Base-by-base conservation (phyloP, 2,329 filamentous ascomycete species). In the Hortaea werneckii region DNA sequence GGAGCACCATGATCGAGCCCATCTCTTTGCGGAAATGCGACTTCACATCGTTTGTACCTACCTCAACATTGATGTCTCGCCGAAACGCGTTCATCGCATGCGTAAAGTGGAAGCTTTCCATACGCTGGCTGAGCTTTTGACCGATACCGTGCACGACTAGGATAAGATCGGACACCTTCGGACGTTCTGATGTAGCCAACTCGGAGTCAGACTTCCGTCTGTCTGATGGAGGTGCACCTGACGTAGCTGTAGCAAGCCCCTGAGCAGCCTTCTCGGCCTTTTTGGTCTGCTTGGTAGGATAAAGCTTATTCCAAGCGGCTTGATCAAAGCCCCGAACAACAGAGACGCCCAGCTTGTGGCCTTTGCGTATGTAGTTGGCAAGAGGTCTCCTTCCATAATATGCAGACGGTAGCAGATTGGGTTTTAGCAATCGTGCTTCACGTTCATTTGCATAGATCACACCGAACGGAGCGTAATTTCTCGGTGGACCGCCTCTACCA, bases 71-170 rank as follows among this genome's bases (percentile, higher is more conserved):
- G 46, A 96, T 78, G 13, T 87, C 81, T 48, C 89, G 78, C 9
- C 92, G 80, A 55, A 98, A 92, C 0, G 82, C 79, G 59, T 95
- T 96, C 62, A 96, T 90, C 5, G 88, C 86, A 63, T 96, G 90
- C 0, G 92, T 98, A 58, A 98, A 98, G 64, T 96, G 87, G 58
- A 89, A 98, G 56, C 87, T 95, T 65, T 96, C 90, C 50, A 96
- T 87, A 9, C 89, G 77, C 62, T 98, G 88, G 0, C 89, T 94
- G 42, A 96, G 76, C 63, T 98, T 96, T 64, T 98, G 92, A 0
- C 92, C 92, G 52, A 98, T 96, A 1, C 92, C 92, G 59, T 98
- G 92, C 38, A 92, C 85, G 7, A 96, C 87, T 4, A 98, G 74
- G 1, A 96, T 78, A 6, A 98, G 72, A 59, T 98, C 92, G 1